These are phyloP conservation scores for Malus orientalis DNA, from an alignment of 306 rosid species.

Conservation along the genomic window DNA sequence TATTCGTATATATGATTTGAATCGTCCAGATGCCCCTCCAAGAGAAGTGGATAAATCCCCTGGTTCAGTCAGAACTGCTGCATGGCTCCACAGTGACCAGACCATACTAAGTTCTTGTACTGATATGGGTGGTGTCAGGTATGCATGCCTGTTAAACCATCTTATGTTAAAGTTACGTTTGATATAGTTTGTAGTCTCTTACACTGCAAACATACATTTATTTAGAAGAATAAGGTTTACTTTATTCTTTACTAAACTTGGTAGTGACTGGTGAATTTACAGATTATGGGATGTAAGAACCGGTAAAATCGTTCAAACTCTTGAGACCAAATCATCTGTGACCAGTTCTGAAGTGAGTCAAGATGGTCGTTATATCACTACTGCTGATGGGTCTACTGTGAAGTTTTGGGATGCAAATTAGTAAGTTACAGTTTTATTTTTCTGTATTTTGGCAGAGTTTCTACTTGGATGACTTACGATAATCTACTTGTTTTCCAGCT, in stretches of 20 bases:
- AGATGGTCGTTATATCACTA: slow-evolving; percentile 93
- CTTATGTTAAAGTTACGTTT: not conserved
- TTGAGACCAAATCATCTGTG: slow-evolving; percentile 81
- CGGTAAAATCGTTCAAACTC: slow-evolving; percentile 86
- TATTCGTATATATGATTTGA: slow-evolving; percentile 86
- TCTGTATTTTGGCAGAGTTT: not conserved
- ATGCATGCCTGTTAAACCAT: not conserved
- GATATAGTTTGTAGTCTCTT: not conserved
- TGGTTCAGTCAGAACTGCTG: slow-evolving; percentile 88
- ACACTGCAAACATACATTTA: not conserved
- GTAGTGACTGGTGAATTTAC: slow-evolving; percentile 19
- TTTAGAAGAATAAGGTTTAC: not conserved
- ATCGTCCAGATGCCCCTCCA: slow-evolving; percentile 91
- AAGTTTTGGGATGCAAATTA: slow-evolving; percentile 98
- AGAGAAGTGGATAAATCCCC: slow-evolving; percentile 94
- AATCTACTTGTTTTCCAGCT: slow-evolving; percentile 38
- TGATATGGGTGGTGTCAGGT: slow-evolving; percentile 98
- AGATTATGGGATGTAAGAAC: slow-evolving; percentile 96
- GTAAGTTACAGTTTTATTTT: slow-evolving; percentile 40
- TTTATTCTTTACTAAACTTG: slow-evolving; percentile 5
- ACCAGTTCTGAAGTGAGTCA: slow-evolving; percentile 99
- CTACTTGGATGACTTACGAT: slow-evolving; percentile 17
- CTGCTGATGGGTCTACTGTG: slow-evolving; percentile 92
- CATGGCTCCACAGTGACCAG: slow-evolving; percentile 97
- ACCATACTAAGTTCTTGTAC: slow-evolving; percentile 93